Evolutionary conservation across 805 yeast genomes (phyloP).

Genomic region (Candida dendrica): DNA sequence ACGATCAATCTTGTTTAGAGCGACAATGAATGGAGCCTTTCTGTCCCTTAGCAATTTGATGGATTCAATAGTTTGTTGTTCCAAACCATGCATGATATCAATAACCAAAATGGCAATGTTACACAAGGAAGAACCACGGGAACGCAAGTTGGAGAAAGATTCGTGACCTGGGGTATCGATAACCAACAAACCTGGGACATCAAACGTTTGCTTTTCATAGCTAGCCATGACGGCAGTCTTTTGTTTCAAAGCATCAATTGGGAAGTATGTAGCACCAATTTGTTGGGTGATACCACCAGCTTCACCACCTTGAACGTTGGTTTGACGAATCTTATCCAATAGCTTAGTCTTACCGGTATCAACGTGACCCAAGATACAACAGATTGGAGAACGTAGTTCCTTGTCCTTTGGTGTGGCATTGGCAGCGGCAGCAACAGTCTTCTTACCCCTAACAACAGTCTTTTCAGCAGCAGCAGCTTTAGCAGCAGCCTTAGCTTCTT

Average conservation of each 20-base stretch:
- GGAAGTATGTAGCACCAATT: constrained; percentile 99
- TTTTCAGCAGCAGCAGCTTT: constrained; percentile 14
- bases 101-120: constrained; percentile 97
- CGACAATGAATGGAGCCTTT: constrained; percentile 97
- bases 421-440: neutral
- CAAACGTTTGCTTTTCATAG: constrained; percentile 77
- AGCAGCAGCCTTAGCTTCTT: constrained; percentile 18
- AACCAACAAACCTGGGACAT: constrained; percentile 93
- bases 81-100: constrained; percentile 98
- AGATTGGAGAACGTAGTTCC: constrained; percentile 94
- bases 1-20: constrained; percentile 95
- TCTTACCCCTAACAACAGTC: neutral
- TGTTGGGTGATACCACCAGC: constrained; percentile 99
- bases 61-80: constrained; percentile 95
- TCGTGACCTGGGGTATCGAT: constrained; percentile 99
- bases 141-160: constrained; percentile 93
- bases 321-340: constrained; percentile 94
- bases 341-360: constrained; percentile 99
- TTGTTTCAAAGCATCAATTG: constrained; percentile 84
- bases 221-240: constrained; percentile 89
- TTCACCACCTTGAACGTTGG: constrained; percentile 99
- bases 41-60: constrained; percentile 87
- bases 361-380: constrained; percentile 98
- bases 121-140: constrained; percentile 98
- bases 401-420: constrained; percentile 23